phyloP scores from a whole-genome alignment of 768 basidiomycete genomes.

The Boletellus ananiceps region DNA sequence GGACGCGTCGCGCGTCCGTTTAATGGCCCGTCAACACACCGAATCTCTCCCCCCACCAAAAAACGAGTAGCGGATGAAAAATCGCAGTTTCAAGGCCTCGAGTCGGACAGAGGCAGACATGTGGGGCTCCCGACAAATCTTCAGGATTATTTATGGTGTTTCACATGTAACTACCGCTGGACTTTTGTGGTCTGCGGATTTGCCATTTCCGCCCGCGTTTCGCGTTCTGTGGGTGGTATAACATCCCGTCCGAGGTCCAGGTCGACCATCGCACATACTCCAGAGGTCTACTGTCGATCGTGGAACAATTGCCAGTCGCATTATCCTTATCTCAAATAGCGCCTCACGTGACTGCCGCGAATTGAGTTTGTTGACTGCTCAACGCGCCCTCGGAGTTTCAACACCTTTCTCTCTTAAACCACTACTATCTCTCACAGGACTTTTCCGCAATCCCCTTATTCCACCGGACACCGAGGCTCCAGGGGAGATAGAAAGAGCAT shows the following conservation, averaged over 20 bases:
- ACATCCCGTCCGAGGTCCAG: slow-evolving; percentile 9
- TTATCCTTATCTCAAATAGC: slow-evolving; percentile 30
- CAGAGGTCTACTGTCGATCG: background rate
- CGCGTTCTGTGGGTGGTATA: slow-evolving; percentile 8
- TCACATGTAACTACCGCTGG: slow-evolving; percentile 8
- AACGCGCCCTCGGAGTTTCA: slow-evolving; percentile 40
- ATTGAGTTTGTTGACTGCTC: slow-evolving; percentile 39
- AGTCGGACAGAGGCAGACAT: slow-evolving; percentile 14
- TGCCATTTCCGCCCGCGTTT: slow-evolving; percentile 12
- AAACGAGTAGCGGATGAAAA: slow-evolving; percentile 30
- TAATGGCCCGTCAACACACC: slow-evolving; percentile 25
- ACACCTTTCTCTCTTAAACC: slow-evolving; percentile 41
- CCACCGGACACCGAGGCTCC: slow-evolving; percentile 11
- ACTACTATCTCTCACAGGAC: slow-evolving; percentile 41
- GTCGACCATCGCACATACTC: slow-evolving; percentile 1
- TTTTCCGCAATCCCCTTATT: slow-evolving; percentile 15
- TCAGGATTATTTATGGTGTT: slow-evolving; percentile 17
- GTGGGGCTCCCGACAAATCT: slow-evolving; percentile 12
- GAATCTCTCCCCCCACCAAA: slow-evolving; percentile 24
- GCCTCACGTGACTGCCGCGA: slow-evolving; percentile 35
- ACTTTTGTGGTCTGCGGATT: slow-evolving; percentile 14
- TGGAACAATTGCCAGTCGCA: slow-evolving; percentile 10
- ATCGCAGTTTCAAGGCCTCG: slow-evolving; percentile 17
- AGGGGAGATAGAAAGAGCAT: slow-evolving; percentile 17
- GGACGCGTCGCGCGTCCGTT: slow-evolving; percentile 32